Conservation (phyloP, 768 basidiomycete species). For the Tricholoma saponaceum region DNA sequence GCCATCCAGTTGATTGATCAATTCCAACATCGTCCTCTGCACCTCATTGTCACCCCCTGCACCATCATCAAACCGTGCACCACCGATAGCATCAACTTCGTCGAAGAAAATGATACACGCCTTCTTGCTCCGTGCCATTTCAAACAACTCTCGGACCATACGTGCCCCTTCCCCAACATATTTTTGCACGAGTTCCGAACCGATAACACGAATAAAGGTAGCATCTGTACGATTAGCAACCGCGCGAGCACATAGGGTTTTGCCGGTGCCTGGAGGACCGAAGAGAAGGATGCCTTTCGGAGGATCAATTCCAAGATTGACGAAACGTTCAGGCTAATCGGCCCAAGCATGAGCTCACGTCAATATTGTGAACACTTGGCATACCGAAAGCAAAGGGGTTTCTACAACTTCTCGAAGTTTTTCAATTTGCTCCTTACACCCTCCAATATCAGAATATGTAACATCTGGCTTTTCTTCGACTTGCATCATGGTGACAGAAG, state of each 20-base stretch:
- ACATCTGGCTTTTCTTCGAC: conserved; percentile 99
- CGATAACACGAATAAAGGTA: conserved; percentile 98
- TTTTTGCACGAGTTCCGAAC: conserved; percentile 99
- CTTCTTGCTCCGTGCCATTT: conserved; percentile 98
- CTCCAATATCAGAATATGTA: conserved; percentile 96
- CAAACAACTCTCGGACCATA: conserved; percentile 98
- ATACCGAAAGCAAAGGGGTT: conserved; percentile 87
- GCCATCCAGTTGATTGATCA: conserved; percentile 98
- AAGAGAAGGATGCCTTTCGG: conserved; percentile 97
- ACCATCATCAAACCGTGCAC: conserved; percentile 96
- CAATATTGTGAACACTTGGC: conserved; percentile 20
- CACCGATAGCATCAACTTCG: conserved; percentile 97
- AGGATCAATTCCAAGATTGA: conserved; percentile 97
- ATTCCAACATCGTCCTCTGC: conserved; percentile 97
- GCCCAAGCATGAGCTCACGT: conserved; percentile 14
- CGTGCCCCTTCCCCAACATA: conserved; percentile 99
- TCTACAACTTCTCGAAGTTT: conserved; percentile 98
- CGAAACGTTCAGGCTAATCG: conserved; percentile 93
- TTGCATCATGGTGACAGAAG: conserved; percentile 99
- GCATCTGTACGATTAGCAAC: conserved; percentile 99
- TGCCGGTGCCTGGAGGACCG: conserved; percentile 97
- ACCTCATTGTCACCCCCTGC: conserved; percentile 99
- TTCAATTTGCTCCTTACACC: conserved; percentile 99
- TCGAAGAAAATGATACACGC: conserved; percentile 99
- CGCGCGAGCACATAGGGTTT: conserved; percentile 96